A percentile compares a stretch with the other conserved stretches of the same genome.
phyloP scores from a whole-genome alignment of 2,329 filamentous ascomycete genomes.

The Botrytis galanthina region DNA sequence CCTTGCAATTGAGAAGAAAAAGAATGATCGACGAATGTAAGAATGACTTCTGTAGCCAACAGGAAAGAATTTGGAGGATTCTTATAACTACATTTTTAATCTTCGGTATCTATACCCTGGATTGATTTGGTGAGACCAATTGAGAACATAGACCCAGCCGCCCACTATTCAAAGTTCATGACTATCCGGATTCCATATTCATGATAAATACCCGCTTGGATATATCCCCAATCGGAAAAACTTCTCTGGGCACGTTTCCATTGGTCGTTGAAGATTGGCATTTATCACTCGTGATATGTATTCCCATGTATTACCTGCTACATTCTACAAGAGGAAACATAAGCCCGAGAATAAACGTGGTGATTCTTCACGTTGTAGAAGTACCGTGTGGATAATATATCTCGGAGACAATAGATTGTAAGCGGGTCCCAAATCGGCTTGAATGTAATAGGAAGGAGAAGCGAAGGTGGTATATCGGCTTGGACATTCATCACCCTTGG shows the following conservation, averaged over 20 bases:
- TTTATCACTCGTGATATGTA: not conserved
- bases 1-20: not conserved
- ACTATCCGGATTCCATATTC: not conserved
- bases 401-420: not conserved
- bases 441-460: not conserved
- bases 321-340: not conserved
- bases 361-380: not conserved
- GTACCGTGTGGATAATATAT: not conserved
- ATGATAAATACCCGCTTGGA: not conserved
- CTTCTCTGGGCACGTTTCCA: not conserved
- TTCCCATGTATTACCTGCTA: not conserved
- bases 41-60: not conserved
- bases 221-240: not conserved
- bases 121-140: not conserved
- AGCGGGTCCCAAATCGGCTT: not conserved
- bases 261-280: not conserved
- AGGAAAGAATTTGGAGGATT: not conserved
- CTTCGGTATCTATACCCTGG: not conserved
- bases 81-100: not conserved
- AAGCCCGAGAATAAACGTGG: not conserved
- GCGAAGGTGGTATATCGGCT: slow-evolving; percentile 5
- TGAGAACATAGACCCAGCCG: not conserved
- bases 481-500: no score
- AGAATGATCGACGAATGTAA: not conserved
- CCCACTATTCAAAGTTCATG: not conserved